Percentiles rank a stretch among this genome's conserved stretches.
Evolutionary conservation across 495 filamentous ascomycete genomes (phyloP).

Genomic region (Neurospora sublineolata): DNA sequence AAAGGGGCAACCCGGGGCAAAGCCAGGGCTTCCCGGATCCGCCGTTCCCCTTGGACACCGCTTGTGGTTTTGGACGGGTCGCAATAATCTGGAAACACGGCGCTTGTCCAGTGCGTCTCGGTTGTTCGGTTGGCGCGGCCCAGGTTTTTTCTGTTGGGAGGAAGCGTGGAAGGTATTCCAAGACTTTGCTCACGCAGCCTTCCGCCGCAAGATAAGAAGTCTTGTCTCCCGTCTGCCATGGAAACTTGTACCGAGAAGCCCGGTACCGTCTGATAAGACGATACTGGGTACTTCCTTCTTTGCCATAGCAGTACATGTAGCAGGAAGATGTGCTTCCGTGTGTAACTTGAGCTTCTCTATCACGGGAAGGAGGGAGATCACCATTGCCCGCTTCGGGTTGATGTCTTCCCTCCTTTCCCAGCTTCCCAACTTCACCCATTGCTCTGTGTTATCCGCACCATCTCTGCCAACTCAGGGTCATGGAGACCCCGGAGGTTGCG

Average conservation of each 20-base stretch:
- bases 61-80: not conserved
- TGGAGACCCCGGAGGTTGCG: not conserved
- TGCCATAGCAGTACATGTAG: not conserved
- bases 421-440: not conserved
- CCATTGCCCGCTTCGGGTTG: not conserved
- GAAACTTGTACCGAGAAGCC: not conserved
- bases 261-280: not conserved
- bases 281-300: not conserved
- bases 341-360: not conserved
- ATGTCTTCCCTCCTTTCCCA: not conserved
- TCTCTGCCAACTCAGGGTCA: not conserved
- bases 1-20: not conserved
- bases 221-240: constrained; percentile 6
- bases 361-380: constrained; percentile 6
- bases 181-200: not conserved
- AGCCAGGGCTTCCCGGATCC: not conserved
- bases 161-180: not conserved
- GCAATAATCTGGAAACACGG: not conserved
- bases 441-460: not conserved
- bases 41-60: not conserved
- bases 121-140: not conserved
- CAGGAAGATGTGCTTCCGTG: not conserved
- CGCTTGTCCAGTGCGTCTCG: not conserved
- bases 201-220: not conserved
- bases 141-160: not conserved